Evolutionary conservation across 495 filamentous ascomycete species (phyloP), one percentile per base, ranked within the genome.

Genomic region (Letharia columbiana): DNA sequence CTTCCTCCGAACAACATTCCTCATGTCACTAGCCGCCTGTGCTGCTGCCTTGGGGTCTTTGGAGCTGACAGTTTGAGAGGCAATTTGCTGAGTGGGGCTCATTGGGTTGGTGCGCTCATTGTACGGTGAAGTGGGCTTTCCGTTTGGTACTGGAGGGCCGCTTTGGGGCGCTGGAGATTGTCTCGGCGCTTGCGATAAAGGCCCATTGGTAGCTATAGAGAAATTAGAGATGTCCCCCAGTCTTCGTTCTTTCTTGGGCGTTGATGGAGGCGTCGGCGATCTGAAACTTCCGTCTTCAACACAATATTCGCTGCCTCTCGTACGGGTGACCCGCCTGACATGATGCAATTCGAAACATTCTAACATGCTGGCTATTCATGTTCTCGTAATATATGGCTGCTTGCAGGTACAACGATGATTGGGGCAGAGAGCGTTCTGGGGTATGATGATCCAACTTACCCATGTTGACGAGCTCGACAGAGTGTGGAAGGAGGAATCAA

Each of bases 1-100:
- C 85, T 98, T 98, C 78, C 95, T 85, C 76, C 95, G 90, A 66
- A 98, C 94, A 75, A 98, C 95, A 78, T 98, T 98, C 80, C 90
- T 89, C 86, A 89, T 91, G 77, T 97, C 92, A 69, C 82, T 88
- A 69, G 88, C 85, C 73, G 88, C 86, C 75, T 87, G 85, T 63
- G 87, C 87, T 41, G 80, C 86, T 64, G 87, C 90, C 77, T 93
- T 91, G 62, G 89, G 87, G 82, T 97, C 91, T 81, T 88, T 90
- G 69, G 88, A 91, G 77, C 82, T 83, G 73, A 89, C 85, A 62
- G 86, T 89, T 73, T 84, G 89, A 73, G 81, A 83, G 72, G 75
- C 81, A 64, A 73, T 76, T 67, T 75, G 77, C 59, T 79, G 80
- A 68, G 81, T 82, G 66, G 79, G 82, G 70, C 81, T 82, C 82